Evolutionary conservation across 2,329 filamentous ascomycete species (phyloP).

Genomic region (Xylariaceae sp.): DNA sequence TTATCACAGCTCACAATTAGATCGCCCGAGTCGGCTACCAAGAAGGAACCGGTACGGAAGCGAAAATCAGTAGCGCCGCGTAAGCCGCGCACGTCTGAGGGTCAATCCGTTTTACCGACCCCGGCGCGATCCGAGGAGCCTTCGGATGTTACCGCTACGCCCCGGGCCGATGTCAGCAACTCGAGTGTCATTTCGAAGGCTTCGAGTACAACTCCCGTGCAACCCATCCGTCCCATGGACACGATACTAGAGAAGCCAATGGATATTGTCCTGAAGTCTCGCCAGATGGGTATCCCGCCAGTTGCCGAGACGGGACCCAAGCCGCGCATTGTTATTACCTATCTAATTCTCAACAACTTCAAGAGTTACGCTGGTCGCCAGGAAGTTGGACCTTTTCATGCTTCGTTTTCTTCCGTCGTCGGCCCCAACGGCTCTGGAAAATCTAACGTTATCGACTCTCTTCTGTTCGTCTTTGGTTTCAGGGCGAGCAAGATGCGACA

Average conservation of each 20-base stretch:
- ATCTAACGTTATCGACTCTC: conserved; percentile 96
- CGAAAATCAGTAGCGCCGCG: conserved; percentile 54
- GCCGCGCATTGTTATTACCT: conserved; percentile 84
- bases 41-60: conserved; percentile 58
- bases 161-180: conserved; percentile 69
- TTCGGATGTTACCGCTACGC: conserved; percentile 47
- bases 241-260: conserved; percentile 81
- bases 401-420: conserved; percentile 95
- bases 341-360: conserved; percentile 91
- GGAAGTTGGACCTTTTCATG: conserved; percentile 92
- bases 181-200: conserved; percentile 59
- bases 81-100: conserved; percentile 36
- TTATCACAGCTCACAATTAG: conserved; percentile 30
- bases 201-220: conserved; percentile 49
- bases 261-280: conserved; percentile 87
- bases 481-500: conserved; percentile 98
- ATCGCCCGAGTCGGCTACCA: conserved; percentile 29
- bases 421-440: conserved; percentile 98
- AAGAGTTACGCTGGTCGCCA: conserved; percentile 97
- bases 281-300: conserved; percentile 61
- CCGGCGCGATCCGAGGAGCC: conserved; percentile 51
- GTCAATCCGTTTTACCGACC: conserved; percentile 40
- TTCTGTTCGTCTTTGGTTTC: conserved; percentile 98
- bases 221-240: conserved; percentile 70
- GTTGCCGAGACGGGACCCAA: conserved; percentile 74